Base-by-base conservation (phyloP, 345 rosid species). In the Pseudoturritis turrita region DNA sequence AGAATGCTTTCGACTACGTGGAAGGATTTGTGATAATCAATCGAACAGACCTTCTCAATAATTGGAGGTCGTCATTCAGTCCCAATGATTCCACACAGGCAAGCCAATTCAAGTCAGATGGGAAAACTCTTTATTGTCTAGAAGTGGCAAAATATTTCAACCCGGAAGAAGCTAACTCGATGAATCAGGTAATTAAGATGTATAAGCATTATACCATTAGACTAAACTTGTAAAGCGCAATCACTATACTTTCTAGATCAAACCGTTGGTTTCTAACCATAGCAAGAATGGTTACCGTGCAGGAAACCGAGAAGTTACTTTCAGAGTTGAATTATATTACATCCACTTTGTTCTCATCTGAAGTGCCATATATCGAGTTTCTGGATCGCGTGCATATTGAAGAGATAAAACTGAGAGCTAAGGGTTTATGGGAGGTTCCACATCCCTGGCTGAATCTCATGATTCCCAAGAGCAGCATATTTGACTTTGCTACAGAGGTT, bases 381-480 rank as follows among this genome's bases (percentile, higher is more conserved):
- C 84, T 96, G n/a, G 89, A 96, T 50, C 84, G 99, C 31, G 98
- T 96, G 68, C 97, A 96, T 37, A 41, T 70, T 8, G 81, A 89
- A 0, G 96, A 85, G 82, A 71, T 77, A 50, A 88, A 86, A 72
- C 94, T 96, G 54, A 79, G 85, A 71, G 84, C 76, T 72, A 81
- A 89, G 55, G 98, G 92, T 35, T 65, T 90, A 69, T 86, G 99
- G 99, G 99, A 96, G 11, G 85, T 92, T 77, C 94, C 94, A 59
- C 98, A 96, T 81, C 99, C 99, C 53, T 96, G 99, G 99, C 63
- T 96, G 44, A 91, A 90, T 77, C 94, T 96, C 72, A 74, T 96
- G 26, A 60, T 96, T 41, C 97, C 99, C 3, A 86, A 74, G 74
- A 86, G 86, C 83, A 71, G 81, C 47, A 87, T 91, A 6, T 41